Base-by-base conservation (phyloP, 164 flowering plant species). In the Dillenia turbinata region DNA sequence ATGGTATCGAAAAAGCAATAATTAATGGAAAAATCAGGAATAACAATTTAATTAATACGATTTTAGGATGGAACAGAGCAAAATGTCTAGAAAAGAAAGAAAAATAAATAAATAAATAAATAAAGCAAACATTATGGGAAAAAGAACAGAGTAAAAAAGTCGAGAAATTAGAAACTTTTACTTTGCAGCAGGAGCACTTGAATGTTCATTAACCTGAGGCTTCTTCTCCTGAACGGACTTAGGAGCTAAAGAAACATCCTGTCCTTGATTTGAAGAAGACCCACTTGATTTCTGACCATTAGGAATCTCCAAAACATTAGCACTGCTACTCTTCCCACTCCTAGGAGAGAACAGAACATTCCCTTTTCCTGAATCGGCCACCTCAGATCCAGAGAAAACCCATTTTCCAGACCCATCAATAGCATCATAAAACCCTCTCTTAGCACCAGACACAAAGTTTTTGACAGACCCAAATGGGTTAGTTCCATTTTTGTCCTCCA, bases 371-470 rank as follows among this genome's bases (percentile, higher is more conserved):
- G 58, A 52, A 60, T 76, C 71, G 60, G 5, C 40, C 0, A 54
- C 74, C 12, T 76, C 72, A 72, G 79, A 72, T 69, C 68, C 70
- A 60, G 78, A 54, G 61, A 75, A 65, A 69, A 56, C 74, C 76
- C 76, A 72, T 57, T 73, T 67, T 10, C 46, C 55, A 54, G 79
- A 72, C 26, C 79, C 83, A 57, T 74, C 76, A 69, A 85, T 77
- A 24, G 88, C 79, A 55, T 84, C 92, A 49, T 82, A 73, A 66
- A 89, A 87, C 6, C 86, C 88, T 68, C 96, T 84, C 68, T 89
- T 91, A 45, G 83, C 82, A 22, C 94, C 92, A 47, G 85, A 79
- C 3, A 71, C 79, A 47, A 77, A 65, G 54, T 69, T 75, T 72
- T 83, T 83, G 59, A 73, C 50, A 22, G 68, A 33, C 40, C 40